Evolutionary conservation across 2,329 filamentous ascomycete species (phyloP).

Genomic region (Pseudonectria buxi): DNA sequence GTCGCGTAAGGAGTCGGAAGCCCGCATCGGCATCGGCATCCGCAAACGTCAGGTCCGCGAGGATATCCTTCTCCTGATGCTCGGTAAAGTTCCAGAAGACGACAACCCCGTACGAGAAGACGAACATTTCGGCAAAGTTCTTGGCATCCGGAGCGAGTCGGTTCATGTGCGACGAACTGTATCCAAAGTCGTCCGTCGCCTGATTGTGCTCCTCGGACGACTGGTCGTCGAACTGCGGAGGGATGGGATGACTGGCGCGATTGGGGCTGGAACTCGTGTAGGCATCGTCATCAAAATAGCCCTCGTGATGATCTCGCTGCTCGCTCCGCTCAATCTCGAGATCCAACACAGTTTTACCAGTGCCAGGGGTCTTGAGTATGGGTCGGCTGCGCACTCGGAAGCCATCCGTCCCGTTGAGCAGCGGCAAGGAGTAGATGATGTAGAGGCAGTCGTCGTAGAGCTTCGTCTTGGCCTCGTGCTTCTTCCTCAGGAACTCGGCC

Average conservation of each 20-base stretch:
- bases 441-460: conserved; percentile 97
- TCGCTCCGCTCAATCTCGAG: conserved; percentile 96
- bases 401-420: conserved; percentile 78
- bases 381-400: conserved; percentile 86
- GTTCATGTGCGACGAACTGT: conserved; percentile 45
- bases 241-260: conserved; percentile 18
- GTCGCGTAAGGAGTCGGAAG: conserved; percentile 64
- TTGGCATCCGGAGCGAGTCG: conserved; percentile 64
- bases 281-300: conserved; percentile 74
- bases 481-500: conserved; percentile 81
- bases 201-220: conserved; percentile 23
- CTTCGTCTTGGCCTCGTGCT: conserved; percentile 87
- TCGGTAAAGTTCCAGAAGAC: conserved; percentile 99
- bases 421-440: conserved; percentile 84
- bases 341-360: conserved; percentile 83
- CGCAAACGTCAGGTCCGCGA: conserved; percentile 90
- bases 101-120: conserved; percentile 94
- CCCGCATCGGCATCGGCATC: conserved; percentile 58
- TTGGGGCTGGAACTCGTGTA: conserved; percentile 35
- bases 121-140: conserved; percentile 88
- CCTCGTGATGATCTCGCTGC: conserved; percentile 79
- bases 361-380: conserved; percentile 82
- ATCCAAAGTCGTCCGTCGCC: conserved; percentile 27
- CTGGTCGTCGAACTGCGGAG: conserved; percentile 27
- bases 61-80: conserved; percentile 89